Base-by-base conservation (phyloP, 2,329 filamentous ascomycete species). In the Cercospora sojina region DNA sequence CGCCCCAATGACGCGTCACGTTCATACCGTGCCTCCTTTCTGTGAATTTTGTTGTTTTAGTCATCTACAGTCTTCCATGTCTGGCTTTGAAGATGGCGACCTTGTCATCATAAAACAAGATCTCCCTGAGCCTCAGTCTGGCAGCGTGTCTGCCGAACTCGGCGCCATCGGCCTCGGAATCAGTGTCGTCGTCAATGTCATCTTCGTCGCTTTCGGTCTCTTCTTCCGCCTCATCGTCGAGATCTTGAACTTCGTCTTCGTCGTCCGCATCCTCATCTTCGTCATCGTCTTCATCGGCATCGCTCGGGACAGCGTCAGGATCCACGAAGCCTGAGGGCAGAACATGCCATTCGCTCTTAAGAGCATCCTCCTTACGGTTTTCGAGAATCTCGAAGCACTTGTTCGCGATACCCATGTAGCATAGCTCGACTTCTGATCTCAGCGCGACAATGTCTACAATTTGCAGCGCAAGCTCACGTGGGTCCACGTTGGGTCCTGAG, bases 371-470 rank as follows among this genome's bases (percentile, higher is more conserved):
- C n/a, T 66, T 76, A 73, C 64, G 65, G 35, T 83, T 84, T 76
- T 95, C 91, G 7, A 93, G 79, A 32, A 95, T 90, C 76, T 95
- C 91, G 74, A 91, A 95, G 78, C 92, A 95, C 77, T 93, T 93
- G 47, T 82, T 82, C n/a, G 84, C 84, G 62, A 95, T 86, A 18
- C 90, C 92, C 72, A 94, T 85, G 74, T 93, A 94, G 77, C 88
- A 91, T 13, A 95, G 83, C 73, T 90, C 88, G 27, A 93, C 86
- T 71, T 93, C 90, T 0, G 90, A 90, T 4, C 90, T 85, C 16
- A 95, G 82, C 12, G 90, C 88, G 62, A 94, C 88, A 55, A 93
- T 91, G 75, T 94, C 90, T 32, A 93, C 84, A 56, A 94, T 86
- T 74, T 93, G 90, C 68, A 91, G 81, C 0, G 90, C 91, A 31